Conservation (phyloP, 2,329 filamentous ascomycete species). For the Apiospora arundinis region DNA sequence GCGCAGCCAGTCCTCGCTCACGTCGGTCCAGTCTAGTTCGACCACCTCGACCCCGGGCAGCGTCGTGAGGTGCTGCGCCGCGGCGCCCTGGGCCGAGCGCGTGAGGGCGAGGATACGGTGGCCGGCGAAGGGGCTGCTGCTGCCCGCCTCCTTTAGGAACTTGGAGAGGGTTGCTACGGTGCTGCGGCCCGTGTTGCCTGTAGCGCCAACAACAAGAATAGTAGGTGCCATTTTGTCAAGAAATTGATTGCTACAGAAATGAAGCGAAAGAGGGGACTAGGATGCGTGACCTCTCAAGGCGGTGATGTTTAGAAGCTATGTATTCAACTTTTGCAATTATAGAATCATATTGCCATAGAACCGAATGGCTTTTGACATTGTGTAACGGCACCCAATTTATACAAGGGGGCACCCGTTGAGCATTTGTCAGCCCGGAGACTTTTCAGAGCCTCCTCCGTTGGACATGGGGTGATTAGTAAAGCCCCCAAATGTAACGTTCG, state of each 20-base stretch:
- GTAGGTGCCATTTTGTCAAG: constrained; percentile 38
- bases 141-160: neutral
- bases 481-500: neutral
- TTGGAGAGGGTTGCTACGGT: neutral
- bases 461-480: neutral
- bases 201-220: constrained; percentile 45
- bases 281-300: neutral
- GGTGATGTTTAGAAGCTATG: neutral
- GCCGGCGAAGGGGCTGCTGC: neutral
- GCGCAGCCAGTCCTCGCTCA: constrained; percentile 48
- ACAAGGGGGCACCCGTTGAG: neutral
- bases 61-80: constrained; percentile 38
- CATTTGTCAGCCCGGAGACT: constrained; percentile 10
- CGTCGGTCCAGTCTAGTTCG: constrained; percentile 45
- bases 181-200: constrained; percentile 35
- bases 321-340: no score
- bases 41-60: constrained; percentile 43
- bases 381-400: neutral
- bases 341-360: no score
- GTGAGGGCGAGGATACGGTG: constrained; percentile 34
- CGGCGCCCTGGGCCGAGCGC: constrained; percentile 31
- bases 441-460: neutral
- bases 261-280: neutral
- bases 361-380: no score
- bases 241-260: no score